phyloP scores from a whole-genome alignment of 2,329 filamentous ascomycete genomes.

The Diaporthe nobilis region DNA sequence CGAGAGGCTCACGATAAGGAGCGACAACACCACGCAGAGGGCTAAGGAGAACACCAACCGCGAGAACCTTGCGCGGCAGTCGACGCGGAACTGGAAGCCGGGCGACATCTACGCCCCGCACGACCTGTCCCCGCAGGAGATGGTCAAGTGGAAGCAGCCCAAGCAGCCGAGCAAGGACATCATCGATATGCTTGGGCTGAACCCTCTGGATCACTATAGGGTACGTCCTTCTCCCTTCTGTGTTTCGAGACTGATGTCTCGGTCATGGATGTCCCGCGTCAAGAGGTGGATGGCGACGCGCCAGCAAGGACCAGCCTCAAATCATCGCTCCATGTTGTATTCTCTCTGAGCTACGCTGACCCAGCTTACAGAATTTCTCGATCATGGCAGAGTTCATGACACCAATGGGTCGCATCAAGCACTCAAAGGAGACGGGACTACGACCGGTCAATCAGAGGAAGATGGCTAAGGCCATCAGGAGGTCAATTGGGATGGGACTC shows the following conservation, averaged over 20 bases:
- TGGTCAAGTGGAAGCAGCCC: constrained; percentile 81
- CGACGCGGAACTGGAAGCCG: constrained; percentile 77
- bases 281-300: neutral
- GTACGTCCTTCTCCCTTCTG: constrained; percentile 61
- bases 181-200: constrained; percentile 83
- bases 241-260: neutral
- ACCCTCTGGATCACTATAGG: constrained; percentile 89
- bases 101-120: constrained; percentile 94
- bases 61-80: constrained; percentile 72
- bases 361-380: constrained; percentile 82
- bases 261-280: neutral
- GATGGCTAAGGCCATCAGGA: constrained; percentile 91
- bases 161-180: constrained; percentile 74
- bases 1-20: constrained; percentile 42
- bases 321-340: neutral
- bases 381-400: constrained; percentile 93
- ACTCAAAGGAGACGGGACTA: constrained; percentile 81
- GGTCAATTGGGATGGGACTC: constrained; percentile 89
- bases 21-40: constrained; percentile 54
- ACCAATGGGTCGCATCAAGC: constrained; percentile 86
- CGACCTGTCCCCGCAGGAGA: constrained; percentile 84
- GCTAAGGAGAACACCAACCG: constrained; percentile 57
- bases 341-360: neutral
- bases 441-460: constrained; percentile 92
- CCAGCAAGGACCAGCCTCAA: neutral